Conservation (phyloP, 139 green algal genomes). For the Chlorella sp. region DNA sequence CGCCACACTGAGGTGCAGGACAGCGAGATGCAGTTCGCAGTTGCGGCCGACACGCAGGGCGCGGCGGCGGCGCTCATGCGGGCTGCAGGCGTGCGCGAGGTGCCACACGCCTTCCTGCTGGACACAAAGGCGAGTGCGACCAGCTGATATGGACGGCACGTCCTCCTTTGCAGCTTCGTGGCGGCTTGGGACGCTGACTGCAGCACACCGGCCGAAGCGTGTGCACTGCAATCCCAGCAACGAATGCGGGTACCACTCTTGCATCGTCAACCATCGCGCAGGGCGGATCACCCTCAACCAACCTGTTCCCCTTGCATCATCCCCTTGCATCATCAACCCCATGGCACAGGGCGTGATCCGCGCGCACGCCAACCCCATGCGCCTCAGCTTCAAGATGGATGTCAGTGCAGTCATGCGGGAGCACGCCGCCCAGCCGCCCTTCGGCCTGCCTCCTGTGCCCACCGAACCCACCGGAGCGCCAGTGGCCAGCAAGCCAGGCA, state of each 20-base stretch:
- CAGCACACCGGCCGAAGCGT: too few species aligned
- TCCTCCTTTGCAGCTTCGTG: too few species aligned
- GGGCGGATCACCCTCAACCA: neutral
- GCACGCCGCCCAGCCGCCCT: neutral
- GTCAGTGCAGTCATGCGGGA: neutral
- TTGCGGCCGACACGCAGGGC: neutral
- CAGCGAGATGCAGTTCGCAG: neutral
- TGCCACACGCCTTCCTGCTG: neutral
- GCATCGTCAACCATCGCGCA: neutral
- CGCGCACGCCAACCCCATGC: neutral
- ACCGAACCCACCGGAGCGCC: neutral
- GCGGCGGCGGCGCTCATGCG: neutral
- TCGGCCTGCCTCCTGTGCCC: neutral
- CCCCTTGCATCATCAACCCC: neutral
- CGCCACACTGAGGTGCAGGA: neutral
- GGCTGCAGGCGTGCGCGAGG: neutral
- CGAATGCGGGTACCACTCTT: neutral
- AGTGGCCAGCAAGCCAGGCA: neutral
- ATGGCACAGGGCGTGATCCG: neutral
- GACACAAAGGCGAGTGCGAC: neutral
- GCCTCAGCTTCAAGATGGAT: neutral
- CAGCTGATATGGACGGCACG: too few species aligned
- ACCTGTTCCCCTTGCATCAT: neutral
- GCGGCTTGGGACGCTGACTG: too few species aligned
- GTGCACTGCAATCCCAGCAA: too few species aligned